These are phyloP conservation scores for Ophiosphaerella herpotricha DNA, from an alignment of 2,329 filamentous ascomycete genomes.

Conservation along the genomic window DNA sequence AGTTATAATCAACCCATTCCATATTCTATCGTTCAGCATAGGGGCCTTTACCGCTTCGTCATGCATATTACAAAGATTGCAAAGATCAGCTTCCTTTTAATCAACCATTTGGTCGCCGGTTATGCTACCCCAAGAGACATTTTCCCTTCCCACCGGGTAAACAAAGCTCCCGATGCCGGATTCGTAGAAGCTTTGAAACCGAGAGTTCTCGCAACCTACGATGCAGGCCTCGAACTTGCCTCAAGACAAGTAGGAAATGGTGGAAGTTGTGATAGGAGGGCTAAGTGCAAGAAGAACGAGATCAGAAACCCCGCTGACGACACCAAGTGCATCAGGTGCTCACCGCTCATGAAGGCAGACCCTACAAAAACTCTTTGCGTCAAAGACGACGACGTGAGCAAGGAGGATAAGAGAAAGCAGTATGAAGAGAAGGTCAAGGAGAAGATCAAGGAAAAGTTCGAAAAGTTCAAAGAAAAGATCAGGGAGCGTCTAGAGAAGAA, in stretches of 20 bases:
- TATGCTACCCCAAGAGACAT: not conserved
- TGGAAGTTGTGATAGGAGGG: constrained; percentile 7
- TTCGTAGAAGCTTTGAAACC: not conserved
- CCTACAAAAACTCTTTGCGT: constrained; percentile 7
- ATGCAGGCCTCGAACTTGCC: not conserved
- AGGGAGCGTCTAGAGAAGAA: constrained; percentile 7
- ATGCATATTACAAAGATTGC: constrained; percentile 6
- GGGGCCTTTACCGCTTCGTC: constrained; percentile 1
- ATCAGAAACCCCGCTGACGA: constrained; percentile 7
- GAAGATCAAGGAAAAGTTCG: constrained; percentile 7
- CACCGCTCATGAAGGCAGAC: constrained; percentile 10
- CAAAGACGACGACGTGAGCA: constrained; percentile 8
- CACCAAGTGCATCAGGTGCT: constrained; percentile 10
- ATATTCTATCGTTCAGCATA: constrained; percentile 3
- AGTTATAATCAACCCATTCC: not conserved
- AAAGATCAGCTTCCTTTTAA: constrained; percentile 3
- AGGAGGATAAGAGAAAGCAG: constrained; percentile 9
- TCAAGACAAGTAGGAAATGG: constrained; percentile 2
- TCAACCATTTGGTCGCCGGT: constrained; percentile 6
- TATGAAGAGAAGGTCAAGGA: constrained; percentile 8
- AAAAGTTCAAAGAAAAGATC: constrained; percentile 7
- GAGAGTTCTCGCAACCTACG: not conserved
- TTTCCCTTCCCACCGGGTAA: not conserved
- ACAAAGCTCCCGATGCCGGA: not conserved
- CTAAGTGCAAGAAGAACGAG: constrained; percentile 11